phyloP scores from a whole-genome alignment of 257 asterid genomes.

The Striga asiatica region DNA sequence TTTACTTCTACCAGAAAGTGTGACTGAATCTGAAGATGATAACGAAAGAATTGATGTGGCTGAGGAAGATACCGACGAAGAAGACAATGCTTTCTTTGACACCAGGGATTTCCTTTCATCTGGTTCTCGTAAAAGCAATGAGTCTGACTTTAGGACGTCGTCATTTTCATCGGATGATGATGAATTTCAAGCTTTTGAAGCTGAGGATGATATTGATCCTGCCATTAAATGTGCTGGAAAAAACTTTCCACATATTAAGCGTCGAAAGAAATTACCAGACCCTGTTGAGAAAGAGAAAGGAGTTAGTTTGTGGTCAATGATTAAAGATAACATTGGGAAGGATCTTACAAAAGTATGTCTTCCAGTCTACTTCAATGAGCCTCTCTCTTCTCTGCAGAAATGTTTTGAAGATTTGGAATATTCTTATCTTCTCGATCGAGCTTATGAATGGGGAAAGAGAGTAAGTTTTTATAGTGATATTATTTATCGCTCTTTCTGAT shows the following conservation, averaged over 20 bases:
- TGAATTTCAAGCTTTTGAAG: conserved; percentile 43
- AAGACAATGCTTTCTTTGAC: conserved; percentile 80
- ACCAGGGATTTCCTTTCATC: conserved; percentile 87
- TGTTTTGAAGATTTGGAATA: conserved; percentile 90
- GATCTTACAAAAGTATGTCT: conserved; percentile 86
- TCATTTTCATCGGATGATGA: conserved; percentile 69
- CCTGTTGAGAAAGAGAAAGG: conserved; percentile 90
- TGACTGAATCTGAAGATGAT: conserved; percentile 80
- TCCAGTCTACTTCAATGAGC: conserved; percentile 92
- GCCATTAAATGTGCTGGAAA: conserved; percentile 51
- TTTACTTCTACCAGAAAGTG: conserved; percentile 50
- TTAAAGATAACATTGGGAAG: conserved; percentile 93
- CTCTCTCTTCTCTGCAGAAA: conserved; percentile 78
- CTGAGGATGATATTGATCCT: conserved; percentile 52
- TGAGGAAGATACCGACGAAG: conserved; percentile 88
- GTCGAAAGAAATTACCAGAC: conserved; percentile 76
- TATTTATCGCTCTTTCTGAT: conserved; percentile 6
- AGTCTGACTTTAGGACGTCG: conserved; percentile 61
- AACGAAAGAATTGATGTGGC: conserved; percentile 72
- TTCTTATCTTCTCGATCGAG: conserved; percentile 78
- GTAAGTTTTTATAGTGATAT: conserved; percentile 31
- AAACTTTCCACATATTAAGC: conserved; percentile 58
- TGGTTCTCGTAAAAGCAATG: conserved; percentile 71
- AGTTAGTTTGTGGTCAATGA: conserved; percentile 91
- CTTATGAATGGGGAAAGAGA: conserved; percentile 82